Evolutionary conservation across 2,329 filamentous ascomycete species (phyloP), one percentile per base, ranked within the genome.

Genomic region (Atkinsonella texensis): DNA sequence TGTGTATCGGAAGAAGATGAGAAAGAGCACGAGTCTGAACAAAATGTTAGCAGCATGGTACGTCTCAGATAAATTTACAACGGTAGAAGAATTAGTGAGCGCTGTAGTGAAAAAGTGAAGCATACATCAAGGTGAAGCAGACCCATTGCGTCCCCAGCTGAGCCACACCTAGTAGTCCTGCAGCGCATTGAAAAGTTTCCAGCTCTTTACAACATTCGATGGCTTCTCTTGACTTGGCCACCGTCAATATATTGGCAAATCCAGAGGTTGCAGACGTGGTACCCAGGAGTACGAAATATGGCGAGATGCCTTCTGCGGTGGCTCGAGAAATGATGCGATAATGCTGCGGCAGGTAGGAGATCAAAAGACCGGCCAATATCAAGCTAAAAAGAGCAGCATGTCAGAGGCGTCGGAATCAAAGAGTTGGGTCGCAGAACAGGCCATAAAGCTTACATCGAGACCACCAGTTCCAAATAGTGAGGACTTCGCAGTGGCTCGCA

Each of bases 271-370:
- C 87, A 8, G 89, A 94, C 1, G 91, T 91, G 28, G 87, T 88
- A 54, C 93, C 93, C n/a, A 98, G 81, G 2, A 97, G 79, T 57
- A 98, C 83, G 64, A 95, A 98, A 68, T 91, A 93, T 9, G 93
- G 91, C 32, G 90, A 96, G 55, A 98, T 90, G 55, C 93, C 93
- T 66, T 95, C 91, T 20, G 91, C 94, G 13, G 88, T 93, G 55
- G 84, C 81, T 51, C 89, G 81, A 41, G 79, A 75, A 59, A 95
- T 87, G 69, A 98, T 97, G 62, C 93, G 89, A 66, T 85, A 80
- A 69, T 97, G 91, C 66, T 98, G 93, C 1, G 93, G 93, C 2
- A 97, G 77, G 71, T 98, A 98, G 35, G 91, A 97, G 53, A 95
- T 72, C 55, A 96, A 75, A 60, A 97, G 90, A 52, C 91, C 91